Evolutionary conservation across 306 rosid genomes (phyloP).

Genomic region (Abrus precatorius): DNA sequence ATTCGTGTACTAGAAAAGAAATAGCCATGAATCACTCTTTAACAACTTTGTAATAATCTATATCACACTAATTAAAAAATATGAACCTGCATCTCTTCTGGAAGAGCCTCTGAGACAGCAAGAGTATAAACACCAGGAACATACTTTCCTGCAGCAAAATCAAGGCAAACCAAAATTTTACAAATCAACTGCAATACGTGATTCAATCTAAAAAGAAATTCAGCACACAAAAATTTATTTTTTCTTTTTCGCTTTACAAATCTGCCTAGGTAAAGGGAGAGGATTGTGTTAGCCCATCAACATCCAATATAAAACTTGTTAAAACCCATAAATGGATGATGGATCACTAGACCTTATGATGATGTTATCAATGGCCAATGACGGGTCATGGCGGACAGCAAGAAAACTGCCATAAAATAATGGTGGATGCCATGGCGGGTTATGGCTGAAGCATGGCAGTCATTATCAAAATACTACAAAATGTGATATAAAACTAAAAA

Average conservation of each 20-base stretch:
- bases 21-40: conserved; percentile 8
- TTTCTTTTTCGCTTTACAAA: background rate
- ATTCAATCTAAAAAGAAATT: conserved; percentile 23
- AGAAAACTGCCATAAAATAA: too few relatives aligned
- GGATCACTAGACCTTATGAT: too few relatives aligned
- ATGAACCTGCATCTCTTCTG: conserved; percentile 92
- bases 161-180: conserved; percentile 34
- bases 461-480: too few relatives aligned
- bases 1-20: conserved; percentile 16
- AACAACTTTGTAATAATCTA: background rate
- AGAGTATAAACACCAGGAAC: conserved; percentile 95
- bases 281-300: too few relatives aligned
- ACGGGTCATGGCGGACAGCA: too few relatives aligned
- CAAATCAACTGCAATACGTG: background rate
- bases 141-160: conserved; percentile 69
- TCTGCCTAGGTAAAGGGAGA: too few relatives aligned
- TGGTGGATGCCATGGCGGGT: too few relatives aligned
- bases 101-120: conserved; percentile 96
- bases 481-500: too few relatives aligned
- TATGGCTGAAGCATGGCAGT: too few relatives aligned
- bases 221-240: background rate
- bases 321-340: too few relatives aligned
- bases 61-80: conserved; percentile 9
- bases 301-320: too few relatives aligned
- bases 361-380: too few relatives aligned